A percentile compares a stretch with the other conserved stretches of the same genome.
phyloP scores from a whole-genome alignment of 495 filamentous ascomycete species.

The Astrothelium macrocarpum region DNA sequence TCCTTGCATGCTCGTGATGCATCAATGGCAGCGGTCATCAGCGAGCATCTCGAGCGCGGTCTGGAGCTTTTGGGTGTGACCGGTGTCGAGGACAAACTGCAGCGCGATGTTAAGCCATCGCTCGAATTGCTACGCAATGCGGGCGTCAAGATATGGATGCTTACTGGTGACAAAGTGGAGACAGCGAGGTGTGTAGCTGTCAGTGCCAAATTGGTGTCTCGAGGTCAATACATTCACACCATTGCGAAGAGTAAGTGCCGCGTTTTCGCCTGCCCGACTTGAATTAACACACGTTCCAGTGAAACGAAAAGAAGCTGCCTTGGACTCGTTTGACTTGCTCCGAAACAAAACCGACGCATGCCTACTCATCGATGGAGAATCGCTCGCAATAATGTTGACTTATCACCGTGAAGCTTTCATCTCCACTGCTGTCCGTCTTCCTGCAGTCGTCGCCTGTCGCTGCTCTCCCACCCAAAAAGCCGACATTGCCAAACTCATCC shows the following conservation, averaged over 20 bases:
- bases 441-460: conserved; percentile 89
- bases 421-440: conserved; percentile 73
- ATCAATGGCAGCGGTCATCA: conserved; percentile 68
- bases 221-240: conserved; percentile 93
- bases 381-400: conserved; percentile 68
- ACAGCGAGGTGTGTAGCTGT: conserved; percentile 96
- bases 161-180: conserved; percentile 98
- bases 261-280: neutral
- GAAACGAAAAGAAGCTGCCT: conserved; percentile 64
- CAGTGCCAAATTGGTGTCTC: conserved; percentile 82
- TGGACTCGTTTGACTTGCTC: conserved; percentile 78
- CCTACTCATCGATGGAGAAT: conserved; percentile 91
- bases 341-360: conserved; percentile 80
- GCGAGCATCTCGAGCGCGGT: conserved; percentile 74
- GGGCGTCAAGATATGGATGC: conserved; percentile 99
- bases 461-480: conserved; percentile 98
- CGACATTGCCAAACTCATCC: conserved; percentile 83
- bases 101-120: conserved; percentile 87
- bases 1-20: conserved; percentile 68
- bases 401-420: conserved; percentile 81
- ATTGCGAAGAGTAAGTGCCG: conserved; percentile 55
- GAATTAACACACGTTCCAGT: conserved; percentile 24
- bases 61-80: conserved; percentile 92
- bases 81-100: conserved; percentile 93
- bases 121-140: conserved; percentile 93